These are phyloP conservation scores for Neonectria ditissima DNA, from an alignment of 2,329 filamentous ascomycete genomes.

Conservation along the genomic window DNA sequence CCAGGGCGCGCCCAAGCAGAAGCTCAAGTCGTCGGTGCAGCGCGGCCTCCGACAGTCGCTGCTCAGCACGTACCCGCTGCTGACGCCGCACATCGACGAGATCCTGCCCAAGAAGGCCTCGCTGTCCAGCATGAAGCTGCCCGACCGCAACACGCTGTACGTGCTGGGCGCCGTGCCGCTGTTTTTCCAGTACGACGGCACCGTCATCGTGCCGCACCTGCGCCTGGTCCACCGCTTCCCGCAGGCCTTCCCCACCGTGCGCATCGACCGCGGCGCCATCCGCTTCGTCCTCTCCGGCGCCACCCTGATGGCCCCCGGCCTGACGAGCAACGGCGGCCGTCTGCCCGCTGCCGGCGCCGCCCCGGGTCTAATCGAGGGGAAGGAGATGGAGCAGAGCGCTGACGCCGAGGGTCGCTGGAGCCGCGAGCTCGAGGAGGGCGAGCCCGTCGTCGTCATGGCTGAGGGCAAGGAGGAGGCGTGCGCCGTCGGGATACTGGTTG, in stretches of 20 bases:
- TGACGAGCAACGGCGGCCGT: slow-evolving; percentile 85
- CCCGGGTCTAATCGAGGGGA: slow-evolving; percentile 51
- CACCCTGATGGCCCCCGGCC: slow-evolving; percentile 93
- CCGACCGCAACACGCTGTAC: slow-evolving; percentile 91
- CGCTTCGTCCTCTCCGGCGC: slow-evolving; percentile 95
- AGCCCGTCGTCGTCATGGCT: slow-evolving; percentile 88
- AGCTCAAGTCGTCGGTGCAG: slow-evolving; percentile 97
- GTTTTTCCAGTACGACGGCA: slow-evolving; percentile 88
- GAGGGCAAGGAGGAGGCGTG: slow-evolving; percentile 96
- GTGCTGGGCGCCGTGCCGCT: slow-evolving; percentile 81
- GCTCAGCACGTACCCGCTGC: slow-evolving; percentile 84
- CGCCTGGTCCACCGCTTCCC: slow-evolving; percentile 92
- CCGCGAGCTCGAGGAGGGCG: slow-evolving; percentile 79
- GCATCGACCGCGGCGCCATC: slow-evolving; percentile 95
- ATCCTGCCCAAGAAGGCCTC: slow-evolving; percentile 95
- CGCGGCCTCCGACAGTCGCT: slow-evolving; percentile 86
- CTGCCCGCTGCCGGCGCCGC: slow-evolving; percentile 69
- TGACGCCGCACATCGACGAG: slow-evolving; percentile 90
- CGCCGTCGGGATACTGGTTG: slow-evolving; percentile 85
- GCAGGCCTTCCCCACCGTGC: slow-evolving; percentile 81
- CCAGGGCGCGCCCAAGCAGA: slow-evolving; percentile 81
- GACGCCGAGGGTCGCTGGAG: slow-evolving; percentile 68
- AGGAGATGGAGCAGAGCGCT: slow-evolving; percentile 56
- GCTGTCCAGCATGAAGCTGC: slow-evolving; percentile 90
- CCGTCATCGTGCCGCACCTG: slow-evolving; percentile 87